Percentiles rank a stretch among this genome's conserved stretches.
Conservation (phyloP, 2,329 filamentous ascomycete species). For the Phialemonium atrogriseum region DNA sequence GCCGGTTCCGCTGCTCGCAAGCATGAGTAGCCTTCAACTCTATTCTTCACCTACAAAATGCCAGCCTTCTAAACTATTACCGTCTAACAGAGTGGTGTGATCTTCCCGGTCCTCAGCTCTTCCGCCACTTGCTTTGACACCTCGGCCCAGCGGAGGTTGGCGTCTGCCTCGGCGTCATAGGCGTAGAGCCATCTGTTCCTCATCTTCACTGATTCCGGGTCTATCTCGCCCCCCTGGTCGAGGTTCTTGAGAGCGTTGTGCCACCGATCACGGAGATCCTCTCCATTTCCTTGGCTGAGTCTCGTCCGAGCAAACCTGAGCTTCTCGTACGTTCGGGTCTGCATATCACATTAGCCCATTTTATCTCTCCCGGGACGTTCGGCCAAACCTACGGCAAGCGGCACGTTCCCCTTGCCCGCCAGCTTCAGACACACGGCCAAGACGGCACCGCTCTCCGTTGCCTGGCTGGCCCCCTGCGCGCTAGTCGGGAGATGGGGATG, state of each 20-base stretch:
- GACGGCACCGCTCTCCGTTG: slow-evolving; percentile 41
- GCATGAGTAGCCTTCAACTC: no score
- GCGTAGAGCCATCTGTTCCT: slow-evolving; percentile 37
- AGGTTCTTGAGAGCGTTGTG: slow-evolving; percentile 32
- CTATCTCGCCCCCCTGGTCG: slow-evolving; percentile 31
- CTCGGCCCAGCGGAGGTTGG: slow-evolving; percentile 29
- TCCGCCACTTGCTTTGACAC: slow-evolving; percentile 26
- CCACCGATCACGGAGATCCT: slow-evolving; percentile 34
- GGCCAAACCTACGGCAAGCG: slow-evolving; percentile 24
- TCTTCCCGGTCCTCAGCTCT: slow-evolving; percentile 25
- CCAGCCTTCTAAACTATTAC: no score
- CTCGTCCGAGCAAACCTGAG: slow-evolving; percentile 30
- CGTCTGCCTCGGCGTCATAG: slow-evolving; percentile 36
- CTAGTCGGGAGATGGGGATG: slow-evolving; percentile 46
- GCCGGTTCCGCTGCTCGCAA: no score
- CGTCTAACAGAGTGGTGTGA: slow-evolving; percentile 30
- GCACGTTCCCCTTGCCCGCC: slow-evolving; percentile 29
- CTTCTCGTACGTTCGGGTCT: slow-evolving; percentile 34
- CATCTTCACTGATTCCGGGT: slow-evolving; percentile 37
- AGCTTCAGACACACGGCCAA: slow-evolving; percentile 34
- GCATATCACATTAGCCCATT: background rate
- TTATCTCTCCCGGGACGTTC: background rate
- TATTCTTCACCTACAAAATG: no score
- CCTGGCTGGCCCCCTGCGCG: slow-evolving; percentile 44
- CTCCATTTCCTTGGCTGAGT: slow-evolving; percentile 32